Percentiles rank a stretch among this genome's conserved stretches.
These are phyloP conservation scores for Fragilaria crotonensis DNA, from an alignment of 108 stramenopile genomes.

Conservation along the genomic window DNA sequence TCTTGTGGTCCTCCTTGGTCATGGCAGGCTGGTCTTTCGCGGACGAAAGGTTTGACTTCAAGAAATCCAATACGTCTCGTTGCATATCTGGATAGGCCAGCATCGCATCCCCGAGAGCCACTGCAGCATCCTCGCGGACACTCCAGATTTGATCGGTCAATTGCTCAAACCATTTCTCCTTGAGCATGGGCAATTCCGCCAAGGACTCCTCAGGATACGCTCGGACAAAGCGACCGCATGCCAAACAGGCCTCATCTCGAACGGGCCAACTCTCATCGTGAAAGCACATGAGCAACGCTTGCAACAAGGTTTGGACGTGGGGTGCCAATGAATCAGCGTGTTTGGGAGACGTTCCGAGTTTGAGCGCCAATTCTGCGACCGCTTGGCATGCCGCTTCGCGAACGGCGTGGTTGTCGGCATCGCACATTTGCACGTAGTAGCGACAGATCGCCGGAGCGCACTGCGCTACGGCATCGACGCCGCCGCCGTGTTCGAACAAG, in stretches of 20 bases:
- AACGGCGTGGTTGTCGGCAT: conserved; percentile 93
- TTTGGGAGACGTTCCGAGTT: conserved; percentile 44
- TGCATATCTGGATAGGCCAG: conserved; percentile 66
- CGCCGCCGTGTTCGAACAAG: conserved; percentile 50
- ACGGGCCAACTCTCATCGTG: conserved; percentile 98
- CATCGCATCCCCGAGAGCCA: conserved; percentile 87
- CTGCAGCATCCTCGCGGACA: conserved; percentile 90
- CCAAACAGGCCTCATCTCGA: conserved; percentile 94
- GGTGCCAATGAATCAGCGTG: conserved; percentile 40
- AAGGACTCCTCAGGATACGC: conserved; percentile 84
- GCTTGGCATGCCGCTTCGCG: conserved; percentile 95
- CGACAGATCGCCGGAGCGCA: conserved; percentile 80
- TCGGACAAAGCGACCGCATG: conserved; percentile 83
- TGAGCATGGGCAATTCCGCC: conserved; percentile 73
- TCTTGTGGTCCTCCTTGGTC: conserved; percentile 79
- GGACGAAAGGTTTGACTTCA: conserved; percentile 46
- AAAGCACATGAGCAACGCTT: conserved; percentile 94
- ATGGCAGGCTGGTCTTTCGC: conserved; percentile 77
- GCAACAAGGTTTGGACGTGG: conserved; percentile 61
- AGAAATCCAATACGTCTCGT: conserved; percentile 26
- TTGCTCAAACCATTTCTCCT: conserved; percentile 89
- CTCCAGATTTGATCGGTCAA: conserved; percentile 97
- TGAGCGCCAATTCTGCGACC: conserved; percentile 89
- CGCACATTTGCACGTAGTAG: conserved; percentile 88
- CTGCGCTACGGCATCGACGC: conserved; percentile 69